Conservation (phyloP, 805 yeast genomes). For the Candida argentea region DNA sequence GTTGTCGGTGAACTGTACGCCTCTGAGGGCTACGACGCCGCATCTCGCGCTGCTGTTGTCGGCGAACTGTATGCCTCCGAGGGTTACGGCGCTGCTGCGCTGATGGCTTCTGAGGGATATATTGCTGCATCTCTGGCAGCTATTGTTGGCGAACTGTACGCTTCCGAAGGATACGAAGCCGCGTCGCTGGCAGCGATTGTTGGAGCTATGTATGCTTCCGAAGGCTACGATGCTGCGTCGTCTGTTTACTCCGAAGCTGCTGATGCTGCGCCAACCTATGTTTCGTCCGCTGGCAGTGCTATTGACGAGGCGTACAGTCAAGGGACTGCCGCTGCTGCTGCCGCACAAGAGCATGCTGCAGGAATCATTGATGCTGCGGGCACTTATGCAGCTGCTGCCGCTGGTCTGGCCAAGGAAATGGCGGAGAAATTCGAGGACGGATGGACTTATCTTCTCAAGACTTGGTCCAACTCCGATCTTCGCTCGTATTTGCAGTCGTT, state of each 20-base stretch:
- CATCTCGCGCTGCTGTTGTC: slow-evolving; percentile 4
- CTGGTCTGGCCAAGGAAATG: slow-evolving; percentile 2
- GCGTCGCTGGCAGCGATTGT: too few relatives aligned
- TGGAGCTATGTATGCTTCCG: too few relatives aligned
- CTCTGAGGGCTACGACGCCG: slow-evolving; percentile 1
- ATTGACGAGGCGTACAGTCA: slow-evolving; percentile 6
- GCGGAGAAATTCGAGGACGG: slow-evolving; percentile 3
- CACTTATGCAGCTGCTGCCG: slow-evolving; percentile 5
- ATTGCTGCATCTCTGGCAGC: too few relatives aligned
- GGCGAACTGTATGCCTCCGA: slow-evolving; percentile 1
- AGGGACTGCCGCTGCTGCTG: slow-evolving; percentile 4
- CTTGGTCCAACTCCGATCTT: slow-evolving; percentile 36
- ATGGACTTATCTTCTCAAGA: slow-evolving; percentile 16
- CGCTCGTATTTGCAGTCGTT: slow-evolving; percentile 29
- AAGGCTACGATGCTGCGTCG: too few relatives aligned
- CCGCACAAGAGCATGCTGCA: slow-evolving; percentile 6
- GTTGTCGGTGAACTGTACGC: slow-evolving; percentile 2
- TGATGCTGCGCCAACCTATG: slow-evolving; percentile 2
- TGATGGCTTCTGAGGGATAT: slow-evolving; percentile 5
- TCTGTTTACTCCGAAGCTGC: slow-evolving; percentile 3
- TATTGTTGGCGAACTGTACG: too few relatives aligned
- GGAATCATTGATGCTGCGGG: slow-evolving; percentile 6
- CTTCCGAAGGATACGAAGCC: too few relatives aligned
- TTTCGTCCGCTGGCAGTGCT: slow-evolving; percentile 6
- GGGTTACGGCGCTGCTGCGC: slow-evolving; percentile 2